A percentile compares a stretch with the other conserved stretches of the same genome.
Evolutionary conservation across 1,284 basidiomycete genomes (phyloP).

Genomic region (Neotropicomus parvogracilis): DNA sequence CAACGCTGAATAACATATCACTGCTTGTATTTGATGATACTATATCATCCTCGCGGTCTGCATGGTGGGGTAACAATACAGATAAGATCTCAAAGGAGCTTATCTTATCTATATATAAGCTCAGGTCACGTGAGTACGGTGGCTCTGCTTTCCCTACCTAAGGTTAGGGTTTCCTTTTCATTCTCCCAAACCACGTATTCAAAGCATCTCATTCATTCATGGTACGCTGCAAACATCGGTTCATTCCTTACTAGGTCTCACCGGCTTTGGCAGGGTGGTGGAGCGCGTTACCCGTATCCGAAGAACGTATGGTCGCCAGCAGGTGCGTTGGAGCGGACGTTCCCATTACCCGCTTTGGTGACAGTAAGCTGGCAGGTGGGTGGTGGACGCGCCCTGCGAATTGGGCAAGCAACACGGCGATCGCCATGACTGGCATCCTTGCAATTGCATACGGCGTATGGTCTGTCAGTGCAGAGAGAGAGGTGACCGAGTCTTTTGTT

Average conservation of each 20-base stretch:
- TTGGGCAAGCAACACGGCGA: conserved; percentile 65
- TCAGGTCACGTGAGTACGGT: too few relatives aligned
- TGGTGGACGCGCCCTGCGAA: conserved; percentile 73
- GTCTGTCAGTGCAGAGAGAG: conserved; percentile 58
- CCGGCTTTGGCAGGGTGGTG: conserved; percentile 49
- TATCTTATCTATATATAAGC: too few relatives aligned
- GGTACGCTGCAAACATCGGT: conserved; percentile 6
- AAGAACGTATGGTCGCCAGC: conserved; percentile 71
- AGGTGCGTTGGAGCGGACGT: conserved; percentile 36
- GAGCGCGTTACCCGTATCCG: conserved; percentile 64
- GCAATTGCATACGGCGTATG: conserved; percentile 56
- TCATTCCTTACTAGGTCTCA: not conserved
- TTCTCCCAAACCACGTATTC: not conserved
- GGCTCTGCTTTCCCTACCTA: too few relatives aligned
- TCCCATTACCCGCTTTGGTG: not conserved
- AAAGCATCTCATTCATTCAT: conserved; percentile 10
- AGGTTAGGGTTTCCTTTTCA: conserved; percentile 17
- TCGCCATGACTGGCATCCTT: conserved; percentile 57
- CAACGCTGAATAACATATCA: too few relatives aligned
- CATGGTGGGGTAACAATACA: too few relatives aligned
- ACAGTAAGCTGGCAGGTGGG: conserved; percentile 46
- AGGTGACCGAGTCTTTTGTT: conserved; percentile 43
- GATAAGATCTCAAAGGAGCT: not conserved
- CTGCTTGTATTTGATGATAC: too few relatives aligned
- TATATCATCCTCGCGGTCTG: too few relatives aligned